Evolutionary conservation across 768 basidiomycete species (phyloP), one percentile per base, ranked within the genome.

Genomic region (Leccinum boreale): DNA sequence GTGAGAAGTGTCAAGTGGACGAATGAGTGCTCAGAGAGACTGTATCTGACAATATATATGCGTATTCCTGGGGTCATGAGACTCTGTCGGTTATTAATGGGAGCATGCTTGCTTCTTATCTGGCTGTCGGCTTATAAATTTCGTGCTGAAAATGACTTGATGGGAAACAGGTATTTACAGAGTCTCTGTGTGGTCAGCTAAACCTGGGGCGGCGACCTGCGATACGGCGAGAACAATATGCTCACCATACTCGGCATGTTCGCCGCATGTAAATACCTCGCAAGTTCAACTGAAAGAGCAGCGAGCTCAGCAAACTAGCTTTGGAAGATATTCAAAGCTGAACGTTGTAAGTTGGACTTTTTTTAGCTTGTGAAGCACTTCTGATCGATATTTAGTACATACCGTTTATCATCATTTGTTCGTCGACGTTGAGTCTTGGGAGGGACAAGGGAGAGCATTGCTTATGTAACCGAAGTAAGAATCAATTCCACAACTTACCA

Each of bases 1-100:
- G 29, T 57, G 9, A 14, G 33, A 15, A 8, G 28, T 14, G 17
- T 14, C 31, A 50, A 9, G 84, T 82, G 17, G n/a, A 23, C 24
- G 23, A 29, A 9, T 35, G 17, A 24, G 53, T 69, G 74, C 72
- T 61, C 78, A 26, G 44, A 64, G 48, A 65, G 57, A 48, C 35
- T 66, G 46, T 58, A 53, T 50, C 21, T 23, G 14, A 57, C 50
- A 6, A 55, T 69, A 62, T 63, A 59, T 52, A 80, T 39, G 8
- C 5, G 4, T 83, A 35, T 57, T 5, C 11, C 19, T n/a, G 33
- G 8, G 45, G 15, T 50, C 58, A 60, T 19, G 47, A 5, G 57
- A n/a, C 35, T n/a, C 28, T 39, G 24, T 29, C 33, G 28, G 17
- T 55, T 45, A 35, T 35, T 24, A 21, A 26, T 46, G 31, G 14